Conservation (phyloP, 2,329 filamentous ascomycete species). For the Diaporthe citriasiana region DNA sequence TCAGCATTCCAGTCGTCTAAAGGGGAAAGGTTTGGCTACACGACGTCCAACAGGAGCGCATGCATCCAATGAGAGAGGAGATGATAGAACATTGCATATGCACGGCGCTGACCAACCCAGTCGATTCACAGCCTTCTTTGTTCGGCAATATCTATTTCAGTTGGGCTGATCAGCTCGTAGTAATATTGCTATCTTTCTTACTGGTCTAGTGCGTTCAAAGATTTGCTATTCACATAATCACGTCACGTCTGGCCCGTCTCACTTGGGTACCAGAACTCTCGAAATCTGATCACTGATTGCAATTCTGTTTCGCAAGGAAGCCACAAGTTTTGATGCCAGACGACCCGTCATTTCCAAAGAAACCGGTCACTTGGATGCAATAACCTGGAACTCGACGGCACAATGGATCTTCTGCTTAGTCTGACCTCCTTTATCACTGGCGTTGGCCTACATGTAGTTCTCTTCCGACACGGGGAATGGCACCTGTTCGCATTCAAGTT, state of each 20-base stretch:
- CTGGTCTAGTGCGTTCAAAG: background rate
- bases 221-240: background rate
- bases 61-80: background rate
- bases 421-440: background rate
- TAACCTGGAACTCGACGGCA: background rate
- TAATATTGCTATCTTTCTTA: background rate
- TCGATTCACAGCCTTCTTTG: background rate
- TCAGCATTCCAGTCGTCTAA: background rate
- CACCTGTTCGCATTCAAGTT: background rate
- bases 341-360: background rate
- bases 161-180: background rate
- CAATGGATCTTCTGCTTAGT: background rate
- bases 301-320: background rate
- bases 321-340: background rate
- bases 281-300: background rate
- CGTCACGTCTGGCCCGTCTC: background rate
- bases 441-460: background rate
- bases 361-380: background rate
- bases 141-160: background rate
- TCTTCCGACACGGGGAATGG: slow-evolving; percentile 13
- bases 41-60: background rate
- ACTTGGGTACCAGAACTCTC: background rate
- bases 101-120: background rate
- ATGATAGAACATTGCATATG: background rate
- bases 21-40: background rate